Base-by-base conservation (phyloP, 1,284 basidiomycete genomes). In the Cryptococcus hybrid region DNA sequence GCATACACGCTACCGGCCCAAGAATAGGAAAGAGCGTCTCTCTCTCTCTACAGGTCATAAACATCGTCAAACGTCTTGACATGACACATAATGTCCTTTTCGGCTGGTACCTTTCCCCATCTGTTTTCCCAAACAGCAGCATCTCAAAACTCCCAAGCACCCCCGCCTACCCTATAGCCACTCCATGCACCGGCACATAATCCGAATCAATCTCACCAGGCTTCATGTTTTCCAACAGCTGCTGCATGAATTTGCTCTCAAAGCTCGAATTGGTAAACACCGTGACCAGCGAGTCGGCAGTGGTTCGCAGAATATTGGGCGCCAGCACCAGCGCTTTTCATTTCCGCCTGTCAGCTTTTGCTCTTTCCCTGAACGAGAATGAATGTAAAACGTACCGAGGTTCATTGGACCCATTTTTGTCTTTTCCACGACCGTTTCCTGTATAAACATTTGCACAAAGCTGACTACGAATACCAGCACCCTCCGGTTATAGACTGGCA, bases 191-290 rank as follows among this genome's bases (percentile, higher is more conserved):
- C 3, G 71, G 71, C 34, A 65, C 54, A 54, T 89, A 92, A 59
- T 86, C 84, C 2, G 84, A 80, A 70, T 93, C 91, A 18, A 89
- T 78, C 59, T 85, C 83, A 55, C 82, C 80, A 63, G 89, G 90
- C 65, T 85, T 86, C 56, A 92, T 84, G 73, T 92, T 84, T 37
- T 89, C 78, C 12, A 94, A 78, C 30, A 94, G 81, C 68, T 92
- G 87, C 67, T 89, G 85, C 2, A 93, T 87, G 69, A 94, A 93
- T 58, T 86, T 84, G 71, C 92, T 88, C 73, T 94, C 91, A 69
- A 88, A 92, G 69, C 88, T 89, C 30, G 90, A 84, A 77, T 94
- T 95, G 35, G 88, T 90, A 69, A 91, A 93, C 30, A 92, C 90
- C 7, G 92, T 81, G 6, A 87, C 82, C 82, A 92, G 88, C 18